These are phyloP conservation scores for Boechera retrofracta DNA, from an alignment of 345 rosid genomes.

Conservation along the genomic window DNA sequence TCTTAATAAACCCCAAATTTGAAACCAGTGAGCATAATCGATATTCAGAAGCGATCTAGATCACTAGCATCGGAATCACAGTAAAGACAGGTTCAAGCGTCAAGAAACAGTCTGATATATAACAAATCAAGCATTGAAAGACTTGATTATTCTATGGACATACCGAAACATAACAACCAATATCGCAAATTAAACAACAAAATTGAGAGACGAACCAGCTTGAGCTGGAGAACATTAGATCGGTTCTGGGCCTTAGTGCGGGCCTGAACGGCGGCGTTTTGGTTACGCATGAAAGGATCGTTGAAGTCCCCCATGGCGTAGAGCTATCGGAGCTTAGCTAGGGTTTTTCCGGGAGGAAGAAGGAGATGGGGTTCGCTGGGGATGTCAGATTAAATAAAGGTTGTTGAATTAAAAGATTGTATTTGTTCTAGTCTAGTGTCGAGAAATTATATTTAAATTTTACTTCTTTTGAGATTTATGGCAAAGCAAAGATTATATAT, in stretches of 20 bases:
- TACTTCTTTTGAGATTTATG: too few relatives aligned
- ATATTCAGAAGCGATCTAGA: constrained; percentile 20
- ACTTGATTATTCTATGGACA: constrained; percentile 9
- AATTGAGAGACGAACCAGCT: constrained; percentile 60
- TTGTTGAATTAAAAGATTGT: too few relatives aligned
- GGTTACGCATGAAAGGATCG: constrained; percentile 89
- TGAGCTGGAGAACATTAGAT: constrained; percentile 94
- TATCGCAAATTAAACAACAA: neutral
- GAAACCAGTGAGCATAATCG: neutral
- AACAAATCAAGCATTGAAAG: constrained; percentile 6
- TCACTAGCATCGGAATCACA: neutral
- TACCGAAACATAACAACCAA: constrained; percentile 6
- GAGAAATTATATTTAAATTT: too few relatives aligned
- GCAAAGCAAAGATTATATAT: too few relatives aligned
- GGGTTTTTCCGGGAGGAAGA: constrained; percentile 40
- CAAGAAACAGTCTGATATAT: neutral
- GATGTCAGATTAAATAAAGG: constrained; percentile 1
- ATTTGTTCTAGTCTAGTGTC: too few relatives aligned
- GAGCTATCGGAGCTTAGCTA: constrained; percentile 37
- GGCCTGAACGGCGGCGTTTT: constrained; percentile 82
- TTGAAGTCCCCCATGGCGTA: constrained; percentile 70
- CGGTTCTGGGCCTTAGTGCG: constrained; percentile 89
- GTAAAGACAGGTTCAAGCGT: neutral
- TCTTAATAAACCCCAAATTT: neutral
- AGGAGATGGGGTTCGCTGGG: constrained; percentile 7